Base-by-base conservation (phyloP, 495 filamentous ascomycete species). In the Lepidopterella palustris region DNA sequence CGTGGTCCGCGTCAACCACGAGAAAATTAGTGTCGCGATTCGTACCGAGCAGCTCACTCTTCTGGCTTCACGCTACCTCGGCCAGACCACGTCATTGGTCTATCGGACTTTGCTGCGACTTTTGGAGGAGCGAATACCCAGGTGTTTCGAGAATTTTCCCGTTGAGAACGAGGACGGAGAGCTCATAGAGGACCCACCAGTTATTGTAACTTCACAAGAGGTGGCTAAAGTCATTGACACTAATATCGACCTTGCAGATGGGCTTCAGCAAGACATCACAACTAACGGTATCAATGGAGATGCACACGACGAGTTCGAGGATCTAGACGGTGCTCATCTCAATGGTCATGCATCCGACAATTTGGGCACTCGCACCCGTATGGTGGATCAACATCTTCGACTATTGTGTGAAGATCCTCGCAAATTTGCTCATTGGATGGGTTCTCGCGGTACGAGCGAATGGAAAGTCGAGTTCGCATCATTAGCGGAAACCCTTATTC, bases 391-490 rank as follows among this genome's bases (percentile, higher is more conserved):
- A 53, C 93, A 98, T 64, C 82, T 97, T 15, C 71, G 81, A 23
- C 75, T 95, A 15, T 82, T 99, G 8, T 74, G 84, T 1, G 83
- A 90, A 64, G 84, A 90, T 57, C 83, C 82, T 0, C 82, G 83
- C 63, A 75, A 79, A 18, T 91, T 97, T 66, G 73, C 87, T 39
- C 81, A 78, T 15, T 83, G 80, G 56, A 79, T 77, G 61, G 79
- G 79, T 21, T 73, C 68, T 24, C 69, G 71, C 21, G 85, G 86
- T 21, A 70, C 77, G n/a, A 79, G 84, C 10, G 82, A 87, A 66
- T 97, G 89, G 88, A 85, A 80, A 10, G 77, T 97, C 21, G 81
- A 91, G 63, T 96, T 91, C 66, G 80, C 79, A 23, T 79, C 79
- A 3, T 75, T 97, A 0, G 79, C 86, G 26, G 78, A 81, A 24